Evolutionary conservation across 306 rosid species (phyloP).

Genomic region (Erythrophleum fordii): DNA sequence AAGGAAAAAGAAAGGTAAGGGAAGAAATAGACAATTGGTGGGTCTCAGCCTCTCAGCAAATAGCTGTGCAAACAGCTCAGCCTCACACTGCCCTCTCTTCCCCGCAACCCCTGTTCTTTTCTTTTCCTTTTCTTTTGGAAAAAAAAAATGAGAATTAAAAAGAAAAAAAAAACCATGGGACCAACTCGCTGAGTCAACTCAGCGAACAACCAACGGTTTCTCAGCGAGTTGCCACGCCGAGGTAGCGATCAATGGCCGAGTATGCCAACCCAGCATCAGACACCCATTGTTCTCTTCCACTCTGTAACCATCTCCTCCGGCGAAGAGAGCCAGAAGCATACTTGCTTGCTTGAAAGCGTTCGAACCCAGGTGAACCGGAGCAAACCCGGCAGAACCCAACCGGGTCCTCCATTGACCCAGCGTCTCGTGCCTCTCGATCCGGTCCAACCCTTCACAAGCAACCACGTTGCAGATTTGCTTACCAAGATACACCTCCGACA

Average conservation of each 20-base stretch:
- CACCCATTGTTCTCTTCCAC: constrained; percentile 88
- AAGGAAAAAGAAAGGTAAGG: constrained; percentile 23
- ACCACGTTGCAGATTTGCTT: constrained; percentile 91
- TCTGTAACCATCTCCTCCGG: constrained; percentile 84
- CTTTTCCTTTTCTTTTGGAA: constrained; percentile 7
- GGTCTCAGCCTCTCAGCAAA: constrained; percentile 53
- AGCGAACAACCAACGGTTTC: constrained; percentile 43
- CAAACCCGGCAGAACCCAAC: constrained; percentile 62
- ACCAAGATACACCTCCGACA: constrained; percentile 90
- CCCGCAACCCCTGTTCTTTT: constrained; percentile 43
- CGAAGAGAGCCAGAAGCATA: constrained; percentile 68
- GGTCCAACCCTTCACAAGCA: constrained; percentile 83
- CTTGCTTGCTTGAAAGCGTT: constrained; percentile 97
- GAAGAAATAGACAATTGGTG: constrained; percentile 54
- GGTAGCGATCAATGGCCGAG: constrained; percentile 83
- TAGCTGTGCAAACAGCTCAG: constrained; percentile 39
- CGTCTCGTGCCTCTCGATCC: constrained; percentile 88
- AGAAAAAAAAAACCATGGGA: background rate
- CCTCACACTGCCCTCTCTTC: constrained; percentile 38
- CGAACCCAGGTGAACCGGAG: constrained; percentile 77
- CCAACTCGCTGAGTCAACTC: constrained; percentile 50
- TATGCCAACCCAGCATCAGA: constrained; percentile 87
- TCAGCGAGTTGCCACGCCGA: constrained; percentile 79
- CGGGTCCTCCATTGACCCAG: constrained; percentile 76
- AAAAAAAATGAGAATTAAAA: background rate